Conservation (phyloP, 345 rosid genomes). For the Ricinus communis region DNA sequence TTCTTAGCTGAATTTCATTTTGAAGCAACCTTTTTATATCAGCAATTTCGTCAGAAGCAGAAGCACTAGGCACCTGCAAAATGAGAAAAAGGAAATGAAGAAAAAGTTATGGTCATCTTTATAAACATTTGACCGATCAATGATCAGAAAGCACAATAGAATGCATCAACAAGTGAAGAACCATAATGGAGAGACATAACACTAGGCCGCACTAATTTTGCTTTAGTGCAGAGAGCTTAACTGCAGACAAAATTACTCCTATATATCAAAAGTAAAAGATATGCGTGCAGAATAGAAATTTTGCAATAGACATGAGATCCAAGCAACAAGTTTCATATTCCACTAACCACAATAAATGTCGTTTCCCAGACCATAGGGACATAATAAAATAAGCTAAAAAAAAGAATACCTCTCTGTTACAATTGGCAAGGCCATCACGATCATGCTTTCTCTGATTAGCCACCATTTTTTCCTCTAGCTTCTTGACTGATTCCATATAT, state of each 20-base stretch:
- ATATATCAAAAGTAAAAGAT: neutral
- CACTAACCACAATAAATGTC: neutral
- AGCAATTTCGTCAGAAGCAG: conserved; percentile 24
- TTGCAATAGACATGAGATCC: neutral
- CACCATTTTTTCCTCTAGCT: conserved; percentile 32
- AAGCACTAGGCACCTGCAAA: conserved; percentile 18
- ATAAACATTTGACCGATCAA: neutral
- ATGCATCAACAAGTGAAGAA: neutral
- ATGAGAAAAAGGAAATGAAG: neutral
- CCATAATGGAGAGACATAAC: neutral
- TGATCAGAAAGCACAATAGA: neutral
- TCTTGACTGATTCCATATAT: conserved; percentile 36
- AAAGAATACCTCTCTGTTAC: conserved; percentile 25
- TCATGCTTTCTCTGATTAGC: conserved; percentile 27
- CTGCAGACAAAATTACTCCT: neutral
- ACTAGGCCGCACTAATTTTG: neutral
- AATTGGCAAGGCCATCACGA: conserved; percentile 16
- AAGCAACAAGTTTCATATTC: neutral
- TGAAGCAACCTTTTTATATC: conserved; percentile 27
- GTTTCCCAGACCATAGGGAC: neutral
- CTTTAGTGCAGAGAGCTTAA: neutral
- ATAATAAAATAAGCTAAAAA: neutral
- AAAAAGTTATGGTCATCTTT: neutral
- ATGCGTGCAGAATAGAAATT: neutral
- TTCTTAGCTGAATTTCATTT: conserved; percentile 30